Conservation (phyloP, 805 yeast genomes). For the Zygosaccharomyces gambellarensis region DNA sequence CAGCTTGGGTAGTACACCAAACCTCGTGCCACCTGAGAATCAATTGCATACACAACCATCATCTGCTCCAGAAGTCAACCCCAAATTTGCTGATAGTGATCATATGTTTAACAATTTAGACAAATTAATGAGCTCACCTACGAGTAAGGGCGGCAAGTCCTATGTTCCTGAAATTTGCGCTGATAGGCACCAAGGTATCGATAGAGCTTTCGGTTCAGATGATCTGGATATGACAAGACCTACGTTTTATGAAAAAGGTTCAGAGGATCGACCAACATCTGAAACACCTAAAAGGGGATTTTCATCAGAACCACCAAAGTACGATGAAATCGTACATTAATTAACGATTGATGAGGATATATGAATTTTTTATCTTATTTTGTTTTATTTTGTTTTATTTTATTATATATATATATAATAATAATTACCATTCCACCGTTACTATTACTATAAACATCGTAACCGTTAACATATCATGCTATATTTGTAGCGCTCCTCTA, state of each 20-base stretch:
- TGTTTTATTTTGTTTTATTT: neutral
- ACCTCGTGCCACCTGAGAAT: neutral
- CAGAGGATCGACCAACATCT: neutral
- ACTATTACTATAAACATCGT: neutral
- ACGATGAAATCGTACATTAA: conserved; percentile 28
- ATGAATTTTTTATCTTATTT: conserved; percentile 2
- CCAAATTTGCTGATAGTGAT: conserved; percentile 8
- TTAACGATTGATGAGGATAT: conserved; percentile 23
- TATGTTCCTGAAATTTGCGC: neutral
- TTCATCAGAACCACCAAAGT: conserved; percentile 33
- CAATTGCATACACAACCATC: neutral
- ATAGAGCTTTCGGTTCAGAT: conserved; percentile 1
- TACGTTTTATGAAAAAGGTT: neutral
- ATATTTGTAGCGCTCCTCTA: conserved; percentile 36
- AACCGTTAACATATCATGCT: neutral
- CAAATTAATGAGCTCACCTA: conserved; percentile 15
- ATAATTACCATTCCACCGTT: neutral
- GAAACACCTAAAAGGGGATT: neutral
- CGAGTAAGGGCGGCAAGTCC: neutral
- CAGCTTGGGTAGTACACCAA: conserved; percentile 1
- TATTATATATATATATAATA: neutral
- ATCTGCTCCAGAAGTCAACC: neutral
- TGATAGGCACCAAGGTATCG: neutral
- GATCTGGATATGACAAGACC: conserved; percentile 3
- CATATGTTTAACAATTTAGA: conserved; percentile 21